Percentiles rank a stretch among this genome's conserved stretches.
Evolutionary conservation across 2,329 filamentous ascomycete species (phyloP).

Genomic region (Gremmenia infestans): DNA sequence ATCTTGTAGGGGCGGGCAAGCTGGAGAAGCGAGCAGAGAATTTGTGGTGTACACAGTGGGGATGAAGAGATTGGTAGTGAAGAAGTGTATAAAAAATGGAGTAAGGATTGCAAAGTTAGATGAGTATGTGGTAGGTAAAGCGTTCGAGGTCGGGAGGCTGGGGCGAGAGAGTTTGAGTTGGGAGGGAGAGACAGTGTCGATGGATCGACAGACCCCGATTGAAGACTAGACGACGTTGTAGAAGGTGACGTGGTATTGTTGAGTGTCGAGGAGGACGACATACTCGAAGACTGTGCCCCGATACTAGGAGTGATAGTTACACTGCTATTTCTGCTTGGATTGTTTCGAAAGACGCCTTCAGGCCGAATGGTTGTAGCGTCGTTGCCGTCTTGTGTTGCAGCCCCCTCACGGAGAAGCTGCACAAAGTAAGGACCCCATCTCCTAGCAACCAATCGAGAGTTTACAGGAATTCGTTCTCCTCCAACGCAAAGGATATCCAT

Average conservation of each 20-base stretch:
- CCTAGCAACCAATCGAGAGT: conserved; percentile 79
- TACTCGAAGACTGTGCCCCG: conserved; percentile 42
- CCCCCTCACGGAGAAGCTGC: conserved; percentile 74
- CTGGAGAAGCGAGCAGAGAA: conserved; percentile 90
- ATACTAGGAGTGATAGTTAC: conserved; percentile 76
- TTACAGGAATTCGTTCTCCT: conserved; percentile 88
- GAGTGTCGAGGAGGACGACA: conserved; percentile 43
- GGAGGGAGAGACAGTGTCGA: conserved; percentile 17
- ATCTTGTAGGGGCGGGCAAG: conserved; percentile 89
- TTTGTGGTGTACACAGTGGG: conserved; percentile 84
- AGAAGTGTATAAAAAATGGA: conserved; percentile 92
- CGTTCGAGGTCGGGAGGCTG: conserved; percentile 69
- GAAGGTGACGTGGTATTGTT: conserved; percentile 29
- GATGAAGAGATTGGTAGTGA: conserved; percentile 73
- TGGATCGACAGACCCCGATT: conserved; percentile 9
- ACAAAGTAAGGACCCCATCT: conserved; percentile 97
- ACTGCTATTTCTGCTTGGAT: conserved; percentile 67
- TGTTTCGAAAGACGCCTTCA: conserved; percentile 46
- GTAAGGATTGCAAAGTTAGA: conserved; percentile 80
- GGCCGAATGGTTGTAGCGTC: conserved; percentile 74
- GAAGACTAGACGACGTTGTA: conserved; percentile 3
- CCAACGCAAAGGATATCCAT: conserved; percentile 95
- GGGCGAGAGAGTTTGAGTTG: conserved; percentile 47
- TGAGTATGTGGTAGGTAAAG: conserved; percentile 91
- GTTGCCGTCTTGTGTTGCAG: conserved; percentile 63